A percentile compares a stretch with the other conserved stretches of the same genome.
These are phyloP conservation scores for Starmerella riodocensis DNA, from an alignment of 805 yeast genomes.

Conservation along the genomic window DNA sequence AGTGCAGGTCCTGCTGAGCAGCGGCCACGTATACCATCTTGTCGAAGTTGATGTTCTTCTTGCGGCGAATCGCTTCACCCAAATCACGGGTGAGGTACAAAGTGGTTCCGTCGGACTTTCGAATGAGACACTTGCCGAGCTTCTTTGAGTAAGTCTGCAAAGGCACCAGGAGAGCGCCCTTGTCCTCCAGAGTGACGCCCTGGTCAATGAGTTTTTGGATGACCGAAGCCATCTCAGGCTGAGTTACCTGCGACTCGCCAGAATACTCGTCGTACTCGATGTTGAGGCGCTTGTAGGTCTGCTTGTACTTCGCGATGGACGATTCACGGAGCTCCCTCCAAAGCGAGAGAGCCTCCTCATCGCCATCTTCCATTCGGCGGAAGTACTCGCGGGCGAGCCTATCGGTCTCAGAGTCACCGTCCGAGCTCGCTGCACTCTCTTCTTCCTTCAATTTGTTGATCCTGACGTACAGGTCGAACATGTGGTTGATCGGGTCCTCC, in stretches of 20 bases:
- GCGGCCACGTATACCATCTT: slow-evolving; percentile 95
- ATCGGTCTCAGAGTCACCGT: slow-evolving; percentile 45
- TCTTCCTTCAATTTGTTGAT: slow-evolving; percentile 63
- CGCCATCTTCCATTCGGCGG: slow-evolving; percentile 88
- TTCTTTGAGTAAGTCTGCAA: slow-evolving; percentile 75
- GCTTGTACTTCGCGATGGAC: slow-evolving; percentile 72
- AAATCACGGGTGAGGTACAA: slow-evolving; percentile 90
- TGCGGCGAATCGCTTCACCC: slow-evolving; percentile 89
- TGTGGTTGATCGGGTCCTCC: slow-evolving; percentile 79
- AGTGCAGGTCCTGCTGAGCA: slow-evolving; percentile 87
- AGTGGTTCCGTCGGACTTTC: slow-evolving; percentile 91
- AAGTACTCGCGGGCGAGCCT: slow-evolving; percentile 79
- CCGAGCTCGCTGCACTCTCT: slow-evolving; percentile 47
- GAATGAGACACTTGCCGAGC: slow-evolving; percentile 82
- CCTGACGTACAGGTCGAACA: slow-evolving; percentile 84
- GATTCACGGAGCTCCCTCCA: slow-evolving; percentile 88
- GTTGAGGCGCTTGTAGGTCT: slow-evolving; percentile 83
- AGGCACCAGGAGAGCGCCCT: slow-evolving; percentile 83
- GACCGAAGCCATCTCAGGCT: slow-evolving; percentile 55
- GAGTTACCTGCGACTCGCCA: slow-evolving; percentile 90
- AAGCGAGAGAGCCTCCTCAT: slow-evolving; percentile 55
- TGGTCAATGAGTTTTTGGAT: slow-evolving; percentile 49
- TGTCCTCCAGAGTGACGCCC: slow-evolving; percentile 66
- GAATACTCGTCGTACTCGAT: slow-evolving; percentile 79
- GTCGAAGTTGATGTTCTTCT: slow-evolving; percentile 72